Conservation (phyloP, 75 land plant species). For the Azolla pinnata region DNA sequence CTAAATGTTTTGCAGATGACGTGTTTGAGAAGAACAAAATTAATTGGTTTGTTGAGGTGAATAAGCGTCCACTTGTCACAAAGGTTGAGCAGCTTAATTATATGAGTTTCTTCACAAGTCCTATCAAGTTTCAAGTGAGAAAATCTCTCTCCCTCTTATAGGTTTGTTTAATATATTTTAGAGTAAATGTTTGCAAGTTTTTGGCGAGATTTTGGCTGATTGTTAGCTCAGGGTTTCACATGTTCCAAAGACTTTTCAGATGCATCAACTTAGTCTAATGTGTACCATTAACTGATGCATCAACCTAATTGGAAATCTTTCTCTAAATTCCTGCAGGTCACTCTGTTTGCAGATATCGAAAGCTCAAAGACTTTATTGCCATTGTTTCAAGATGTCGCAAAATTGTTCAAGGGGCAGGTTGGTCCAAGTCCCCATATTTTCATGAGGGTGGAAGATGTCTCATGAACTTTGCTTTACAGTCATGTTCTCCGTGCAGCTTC, state of each 20-base stretch:
- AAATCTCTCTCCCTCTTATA: not conserved
- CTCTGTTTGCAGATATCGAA: constrained; percentile 53
- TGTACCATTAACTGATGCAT: too few relatives aligned
- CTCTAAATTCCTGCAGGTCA: constrained; percentile 36
- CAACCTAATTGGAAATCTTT: too few relatives aligned
- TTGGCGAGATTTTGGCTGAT: too few relatives aligned
- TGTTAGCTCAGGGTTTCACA: too few relatives aligned
- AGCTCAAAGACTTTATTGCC: constrained; percentile 40
- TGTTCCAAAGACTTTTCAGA: too few relatives aligned
- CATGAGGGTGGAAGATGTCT: too few relatives aligned
- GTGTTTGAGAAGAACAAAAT: constrained; percentile 29
- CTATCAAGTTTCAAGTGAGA: constrained; percentile 63
- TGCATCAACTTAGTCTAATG: too few relatives aligned
- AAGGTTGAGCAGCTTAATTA: constrained; percentile 48
- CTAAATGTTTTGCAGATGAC: constrained; percentile 78
- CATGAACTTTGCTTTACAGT: too few relatives aligned
- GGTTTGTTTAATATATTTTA: not conserved
- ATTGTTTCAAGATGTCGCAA: constrained; percentile 50
- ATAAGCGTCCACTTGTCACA: constrained; percentile 74
- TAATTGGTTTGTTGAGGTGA: constrained; percentile 51
- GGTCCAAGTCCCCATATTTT: too few relatives aligned
- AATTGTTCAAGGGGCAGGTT: constrained; percentile 68
- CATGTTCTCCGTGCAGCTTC: constrained; percentile 38
- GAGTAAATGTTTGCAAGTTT: not conserved
- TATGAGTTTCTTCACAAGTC: constrained; percentile 48